A percentile compares a stretch with the other conserved stretches of the same genome.
phyloP scores from a whole-genome alignment of 2,329 filamentous ascomycete species.

The Ustilaginoidea virens region DNA sequence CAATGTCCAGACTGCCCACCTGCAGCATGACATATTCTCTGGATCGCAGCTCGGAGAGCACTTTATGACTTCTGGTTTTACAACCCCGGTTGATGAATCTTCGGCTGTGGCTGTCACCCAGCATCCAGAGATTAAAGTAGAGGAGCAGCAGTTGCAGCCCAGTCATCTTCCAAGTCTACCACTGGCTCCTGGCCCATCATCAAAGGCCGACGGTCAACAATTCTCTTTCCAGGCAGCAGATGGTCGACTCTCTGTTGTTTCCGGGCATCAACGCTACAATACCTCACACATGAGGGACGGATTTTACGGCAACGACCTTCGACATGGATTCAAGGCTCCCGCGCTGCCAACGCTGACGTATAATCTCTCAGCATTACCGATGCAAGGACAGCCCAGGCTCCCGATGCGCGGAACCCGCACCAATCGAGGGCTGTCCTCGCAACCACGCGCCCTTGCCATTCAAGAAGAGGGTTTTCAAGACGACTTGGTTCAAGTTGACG shows the following conservation, averaged over 20 bases:
- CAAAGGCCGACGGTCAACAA: constrained; percentile 1
- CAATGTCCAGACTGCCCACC: neutral
- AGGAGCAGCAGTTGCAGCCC: constrained; percentile 1
- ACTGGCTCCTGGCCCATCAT: constrained; percentile 1
- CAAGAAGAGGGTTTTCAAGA: constrained; percentile 1
- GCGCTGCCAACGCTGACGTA: too few species aligned
- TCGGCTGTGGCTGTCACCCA: constrained; percentile 5
- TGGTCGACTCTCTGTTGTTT: constrained; percentile 16
- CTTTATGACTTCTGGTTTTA: constrained; percentile 23
- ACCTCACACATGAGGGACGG: constrained; percentile 17
- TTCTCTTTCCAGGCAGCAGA: constrained; percentile 3
- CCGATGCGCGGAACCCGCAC: constrained; percentile 18
- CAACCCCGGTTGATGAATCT: constrained; percentile 19
- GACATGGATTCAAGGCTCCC: neutral
- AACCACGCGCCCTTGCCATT: constrained; percentile 1
- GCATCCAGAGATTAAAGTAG: constrained; percentile 4
- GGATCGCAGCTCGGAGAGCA: constrained; percentile 23
- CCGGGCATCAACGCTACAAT: constrained; percentile 11
- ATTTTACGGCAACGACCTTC: constrained; percentile 12
- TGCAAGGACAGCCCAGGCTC: constrained; percentile 18
- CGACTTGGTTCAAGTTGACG: constrained; percentile 7
- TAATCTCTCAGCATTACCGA: too few species aligned
- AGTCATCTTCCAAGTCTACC: constrained; percentile 1
- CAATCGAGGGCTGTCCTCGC: constrained; percentile 2
- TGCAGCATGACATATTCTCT: constrained; percentile 15